phyloP scores from a whole-genome alignment of 192 early-diverging fungal species.

The Coemansia sp. region DNA sequence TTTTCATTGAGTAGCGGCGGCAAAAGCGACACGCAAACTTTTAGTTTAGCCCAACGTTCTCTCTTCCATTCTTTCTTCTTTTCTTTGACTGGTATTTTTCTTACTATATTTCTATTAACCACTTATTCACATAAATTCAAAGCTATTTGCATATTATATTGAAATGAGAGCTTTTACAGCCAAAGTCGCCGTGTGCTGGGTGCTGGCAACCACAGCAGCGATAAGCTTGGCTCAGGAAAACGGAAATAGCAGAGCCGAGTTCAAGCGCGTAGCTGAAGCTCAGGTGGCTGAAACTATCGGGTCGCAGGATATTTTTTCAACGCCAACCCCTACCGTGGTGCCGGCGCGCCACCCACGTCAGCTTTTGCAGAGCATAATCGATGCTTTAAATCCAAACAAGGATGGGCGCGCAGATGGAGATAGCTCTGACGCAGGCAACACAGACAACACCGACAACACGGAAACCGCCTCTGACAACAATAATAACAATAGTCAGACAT shows the following conservation, averaged over 20 bases:
- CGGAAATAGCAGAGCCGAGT: not conserved
- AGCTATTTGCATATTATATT: not conserved
- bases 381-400: conserved; percentile 5
- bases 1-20: no score
- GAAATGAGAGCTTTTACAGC: conserved; percentile 10
- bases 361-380: conserved; percentile 14
- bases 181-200: conserved; percentile 19
- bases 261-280: not conserved
- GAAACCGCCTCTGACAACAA: not conserved
- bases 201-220: conserved; percentile 28
- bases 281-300: not conserved
- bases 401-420: conserved; percentile 3
- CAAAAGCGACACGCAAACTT: no score
- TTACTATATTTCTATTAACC: not conserved
- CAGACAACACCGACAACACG: not conserved
- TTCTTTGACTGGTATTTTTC: conserved; percentile 4
- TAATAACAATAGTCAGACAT: not conserved
- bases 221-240: not conserved
- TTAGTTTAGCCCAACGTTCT: not conserved
- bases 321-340: not conserved
- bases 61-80: not conserved
- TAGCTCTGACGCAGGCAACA: conserved; percentile 6
- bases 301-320: not conserved
- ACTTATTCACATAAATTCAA: conserved; percentile 2
- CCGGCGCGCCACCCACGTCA: conserved; percentile 18